Evolutionary conservation across 2,329 filamentous ascomycete species (phyloP).

Genomic region (Diaporthe humulicola): DNA sequence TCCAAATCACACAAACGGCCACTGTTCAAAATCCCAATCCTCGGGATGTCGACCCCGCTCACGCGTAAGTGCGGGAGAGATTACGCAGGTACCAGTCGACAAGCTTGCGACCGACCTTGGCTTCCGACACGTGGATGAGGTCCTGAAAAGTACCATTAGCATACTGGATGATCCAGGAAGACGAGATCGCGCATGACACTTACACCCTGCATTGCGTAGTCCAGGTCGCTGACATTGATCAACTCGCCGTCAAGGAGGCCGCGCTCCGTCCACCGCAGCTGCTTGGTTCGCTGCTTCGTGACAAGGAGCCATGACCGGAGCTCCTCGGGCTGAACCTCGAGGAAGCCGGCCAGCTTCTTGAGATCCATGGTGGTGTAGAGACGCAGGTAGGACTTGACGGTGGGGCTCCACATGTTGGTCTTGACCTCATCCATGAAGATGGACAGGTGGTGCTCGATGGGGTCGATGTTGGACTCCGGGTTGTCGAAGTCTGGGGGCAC

Average conservation of each 20-base stretch:
- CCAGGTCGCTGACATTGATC: constrained; percentile 93
- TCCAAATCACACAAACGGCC: constrained; percentile 41
- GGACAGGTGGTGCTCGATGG: constrained; percentile 94
- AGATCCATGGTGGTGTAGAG: constrained; percentile 99
- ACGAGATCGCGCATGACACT: constrained; percentile 55
- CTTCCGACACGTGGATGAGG: constrained; percentile 98
- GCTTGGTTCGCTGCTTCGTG: constrained; percentile 98
- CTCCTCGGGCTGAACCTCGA: constrained; percentile 97
- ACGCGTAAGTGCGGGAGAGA: constrained; percentile 92
- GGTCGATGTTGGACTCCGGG: constrained; percentile 95
- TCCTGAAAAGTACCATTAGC: constrained; percentile 68
- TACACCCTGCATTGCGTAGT: constrained; percentile 96
- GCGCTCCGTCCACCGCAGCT: constrained; percentile 93
- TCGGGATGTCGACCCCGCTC: constrained; percentile 41
- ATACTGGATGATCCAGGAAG: constrained; percentile 34
- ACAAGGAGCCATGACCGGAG: constrained; percentile 93
- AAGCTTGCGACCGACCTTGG: constrained; percentile 96
- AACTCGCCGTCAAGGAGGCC: constrained; percentile 92
- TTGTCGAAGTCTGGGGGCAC: constrained; percentile 98
- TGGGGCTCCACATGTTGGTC: constrained; percentile 98
- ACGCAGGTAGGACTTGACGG: constrained; percentile 97
- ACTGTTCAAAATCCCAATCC: constrained; percentile 20
- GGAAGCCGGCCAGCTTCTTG: constrained; percentile 96
- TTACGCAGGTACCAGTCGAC: constrained; percentile 99
- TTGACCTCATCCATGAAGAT: constrained; percentile 99